Conservation (phyloP, 352 stramenopile genomes). For the Phytopythium helicoides region DNA sequence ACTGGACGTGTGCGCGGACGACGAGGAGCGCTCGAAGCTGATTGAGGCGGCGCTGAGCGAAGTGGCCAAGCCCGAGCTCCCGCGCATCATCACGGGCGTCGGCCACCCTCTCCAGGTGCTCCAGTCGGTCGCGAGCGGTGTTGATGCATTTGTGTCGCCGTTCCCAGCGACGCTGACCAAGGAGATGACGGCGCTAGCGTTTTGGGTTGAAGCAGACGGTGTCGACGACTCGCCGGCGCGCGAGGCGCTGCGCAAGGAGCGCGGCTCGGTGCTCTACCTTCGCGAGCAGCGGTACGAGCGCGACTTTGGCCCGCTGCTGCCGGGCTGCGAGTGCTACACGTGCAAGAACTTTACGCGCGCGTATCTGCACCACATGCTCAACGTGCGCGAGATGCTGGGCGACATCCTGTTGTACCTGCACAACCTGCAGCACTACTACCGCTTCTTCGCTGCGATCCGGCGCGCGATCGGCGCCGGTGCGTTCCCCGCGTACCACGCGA, state of each 20-base stretch:
- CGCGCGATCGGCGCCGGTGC: constrained; percentile 33
- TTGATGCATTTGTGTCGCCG: constrained; percentile 71
- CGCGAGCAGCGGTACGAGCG: constrained; percentile 59
- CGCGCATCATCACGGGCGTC: constrained; percentile 62
- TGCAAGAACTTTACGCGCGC: constrained; percentile 75
- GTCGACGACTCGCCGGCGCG: constrained; percentile 27
- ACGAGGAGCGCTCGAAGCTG: constrained; percentile 30
- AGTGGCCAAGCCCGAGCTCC: constrained; percentile 30
- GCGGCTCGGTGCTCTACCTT: constrained; percentile 58
- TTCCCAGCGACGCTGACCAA: constrained; percentile 57
- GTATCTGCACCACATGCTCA: constrained; percentile 93
- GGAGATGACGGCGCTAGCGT: constrained; percentile 44
- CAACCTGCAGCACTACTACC: constrained; percentile 81
- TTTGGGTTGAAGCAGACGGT: constrained; percentile 41
- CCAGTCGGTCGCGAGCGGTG: constrained; percentile 38
- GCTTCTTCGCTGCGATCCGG: constrained; percentile 63
- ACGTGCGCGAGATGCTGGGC: constrained; percentile 91
- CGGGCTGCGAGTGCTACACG: constrained; percentile 68
- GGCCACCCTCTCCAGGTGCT: constrained; percentile 67
- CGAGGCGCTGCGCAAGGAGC: constrained; percentile 26
- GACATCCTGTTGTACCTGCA: constrained; percentile 90
- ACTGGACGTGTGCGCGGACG: constrained; percentile 40
- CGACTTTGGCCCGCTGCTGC: constrained; percentile 61
- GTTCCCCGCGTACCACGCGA: constrained; percentile 40
- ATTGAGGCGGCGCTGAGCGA: constrained; percentile 48